Evolutionary conservation across 106 monocot species (phyloP).

Genomic region (Posidonia australis): DNA sequence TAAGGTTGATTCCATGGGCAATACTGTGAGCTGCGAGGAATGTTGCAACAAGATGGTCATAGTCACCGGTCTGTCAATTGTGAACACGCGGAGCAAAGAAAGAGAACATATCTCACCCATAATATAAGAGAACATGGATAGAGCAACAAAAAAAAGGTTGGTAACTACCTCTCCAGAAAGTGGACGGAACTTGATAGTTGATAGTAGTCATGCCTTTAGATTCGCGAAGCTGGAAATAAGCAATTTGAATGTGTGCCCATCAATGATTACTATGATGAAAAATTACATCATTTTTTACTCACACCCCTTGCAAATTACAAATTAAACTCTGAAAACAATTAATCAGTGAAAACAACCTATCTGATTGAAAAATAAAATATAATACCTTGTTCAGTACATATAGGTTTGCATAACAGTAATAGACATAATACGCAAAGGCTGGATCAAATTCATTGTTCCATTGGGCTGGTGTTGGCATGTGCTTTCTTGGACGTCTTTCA

Average conservation of each 20-base stretch:
- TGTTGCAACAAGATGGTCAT: constrained; percentile 94
- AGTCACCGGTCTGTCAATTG: constrained; percentile 92
- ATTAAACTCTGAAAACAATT: too few relatives aligned
- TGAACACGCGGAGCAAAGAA: too few relatives aligned
- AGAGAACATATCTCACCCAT: too few relatives aligned
- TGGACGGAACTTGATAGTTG: constrained; percentile 93
- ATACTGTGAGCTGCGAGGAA: constrained; percentile 80
- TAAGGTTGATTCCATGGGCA: constrained; percentile 89
- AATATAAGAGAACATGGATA: too few relatives aligned
- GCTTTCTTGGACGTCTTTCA: constrained; percentile 95
- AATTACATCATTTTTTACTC: too few relatives aligned
- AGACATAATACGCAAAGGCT: constrained; percentile 91
- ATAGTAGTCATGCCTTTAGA: constrained; percentile 98
- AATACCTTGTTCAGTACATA: constrained; percentile 88
- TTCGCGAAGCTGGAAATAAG: constrained; percentile 89
- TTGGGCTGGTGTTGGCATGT: constrained; percentile 91
- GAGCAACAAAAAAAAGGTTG: neutral
- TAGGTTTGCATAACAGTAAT: constrained; percentile 95
- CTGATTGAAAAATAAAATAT: neutral
- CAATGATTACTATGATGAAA: too few relatives aligned
- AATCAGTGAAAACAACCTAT: too few relatives aligned
- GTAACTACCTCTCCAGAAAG: constrained; percentile 80
- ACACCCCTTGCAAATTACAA: too few relatives aligned
- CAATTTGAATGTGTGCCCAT: too few relatives aligned
- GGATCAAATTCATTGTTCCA: constrained; percentile 97